Percentiles rank a stretch among this genome's conserved stretches.
Evolutionary conservation across 2,329 filamentous ascomycete species (phyloP).

Genomic region (Penicillium hordei): DNA sequence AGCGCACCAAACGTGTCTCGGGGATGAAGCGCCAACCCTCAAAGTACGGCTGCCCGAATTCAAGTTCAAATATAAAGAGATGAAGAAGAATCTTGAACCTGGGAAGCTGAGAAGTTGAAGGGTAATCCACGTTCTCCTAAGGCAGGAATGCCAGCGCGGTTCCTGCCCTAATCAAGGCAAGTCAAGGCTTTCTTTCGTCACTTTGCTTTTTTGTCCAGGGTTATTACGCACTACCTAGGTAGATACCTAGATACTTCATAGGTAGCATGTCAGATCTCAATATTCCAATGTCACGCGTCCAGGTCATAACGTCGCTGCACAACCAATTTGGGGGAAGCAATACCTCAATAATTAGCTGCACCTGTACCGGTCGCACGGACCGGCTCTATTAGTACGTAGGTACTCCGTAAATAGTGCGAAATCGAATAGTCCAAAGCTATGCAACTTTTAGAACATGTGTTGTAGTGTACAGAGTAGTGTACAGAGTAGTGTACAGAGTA

Average conservation of each 20-base stretch:
- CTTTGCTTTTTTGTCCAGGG: background rate
- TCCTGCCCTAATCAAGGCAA: background rate
- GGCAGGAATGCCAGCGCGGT: background rate
- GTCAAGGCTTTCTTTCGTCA: background rate
- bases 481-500: background rate
- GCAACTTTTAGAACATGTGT: background rate
- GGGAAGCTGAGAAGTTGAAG: background rate
- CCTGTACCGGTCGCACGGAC: background rate
- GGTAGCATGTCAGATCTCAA: background rate
- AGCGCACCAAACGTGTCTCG: conserved; percentile 25
- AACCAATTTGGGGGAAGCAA: background rate
- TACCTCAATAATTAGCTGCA: conserved; percentile 6
- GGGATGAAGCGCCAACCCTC: conserved; percentile 10
- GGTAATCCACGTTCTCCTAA: background rate
- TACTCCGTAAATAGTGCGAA: background rate
- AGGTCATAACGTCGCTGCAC: background rate
- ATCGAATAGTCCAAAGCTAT: background rate
- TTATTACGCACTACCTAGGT: background rate
- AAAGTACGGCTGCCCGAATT: background rate
- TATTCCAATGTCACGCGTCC: background rate
- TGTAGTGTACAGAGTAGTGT: no score
- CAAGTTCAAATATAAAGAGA: background rate
- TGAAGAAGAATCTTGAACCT: background rate
- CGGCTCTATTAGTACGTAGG: background rate
- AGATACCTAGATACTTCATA: background rate